Evolutionary conservation across 2,329 filamentous ascomycete species (phyloP), one percentile per base, ranked within the genome.

Genomic region (Pseudogymnoascus pannorum): DNA sequence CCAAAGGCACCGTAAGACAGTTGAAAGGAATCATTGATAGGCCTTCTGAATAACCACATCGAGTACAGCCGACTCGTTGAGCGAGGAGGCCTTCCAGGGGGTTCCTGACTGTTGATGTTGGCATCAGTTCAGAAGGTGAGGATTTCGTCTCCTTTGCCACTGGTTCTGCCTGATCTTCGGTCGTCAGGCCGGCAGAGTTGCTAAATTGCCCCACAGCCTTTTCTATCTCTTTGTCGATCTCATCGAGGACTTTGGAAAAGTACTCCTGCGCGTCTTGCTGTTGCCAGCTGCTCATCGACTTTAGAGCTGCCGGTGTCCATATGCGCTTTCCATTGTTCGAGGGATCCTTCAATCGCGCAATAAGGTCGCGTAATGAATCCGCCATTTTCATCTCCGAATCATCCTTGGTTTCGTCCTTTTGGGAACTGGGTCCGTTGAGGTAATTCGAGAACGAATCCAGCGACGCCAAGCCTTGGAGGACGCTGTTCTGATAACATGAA

Each of bases 251-350:
- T 69, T 93, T 95, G 14, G 91, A 93, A 69, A 90, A 97, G 73
- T 97, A 99, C 73, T 99, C 94, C 72, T 97, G 94, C 4, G 94
- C 94, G 75, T 99, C 94, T 74, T 99, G 94, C 72, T 97, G 94
- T 67, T 95, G 89, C 84, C 89, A 96, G 29, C 90, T 96, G 73
- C 88, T 93, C 87, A 97, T 95, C 8, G 87, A 92, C 74, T 96
- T 96, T 51, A 97, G 77, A 60, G 88, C 84, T 0, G 82, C 77
- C 0, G 91, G 89, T 5, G 92, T 92, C 91, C 91, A 96, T 12
- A 97, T 78, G 18, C 87, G 87, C 68, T 81, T 82, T 6, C 91
- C 91, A 64, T 90, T 87, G 68, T 92, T 90, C 7, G 80, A 76
- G 0, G 82, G 75, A 69, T 88, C 81, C 68, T 88, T 90, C 36